Conservation (phyloP, 257 asterid species). For the Eustoma russellianum region DNA sequence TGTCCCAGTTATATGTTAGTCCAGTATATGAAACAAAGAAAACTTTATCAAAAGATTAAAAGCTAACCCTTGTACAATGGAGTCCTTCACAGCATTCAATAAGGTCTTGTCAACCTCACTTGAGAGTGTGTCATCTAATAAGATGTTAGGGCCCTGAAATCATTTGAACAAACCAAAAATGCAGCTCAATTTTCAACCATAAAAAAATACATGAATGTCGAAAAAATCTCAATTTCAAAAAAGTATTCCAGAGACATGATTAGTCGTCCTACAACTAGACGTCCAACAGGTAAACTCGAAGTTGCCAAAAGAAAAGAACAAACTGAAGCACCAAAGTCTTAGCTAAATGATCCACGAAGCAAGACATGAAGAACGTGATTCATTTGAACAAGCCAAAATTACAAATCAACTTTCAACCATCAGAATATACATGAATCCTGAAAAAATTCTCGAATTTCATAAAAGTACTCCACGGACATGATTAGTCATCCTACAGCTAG, state of each 20-base stretch:
- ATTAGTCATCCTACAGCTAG: neutral
- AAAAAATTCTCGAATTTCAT: neutral
- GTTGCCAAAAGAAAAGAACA: no score
- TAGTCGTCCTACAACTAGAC: neutral
- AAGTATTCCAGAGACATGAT: neutral
- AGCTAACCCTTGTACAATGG: conserved; percentile 90
- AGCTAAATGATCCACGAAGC: no score
- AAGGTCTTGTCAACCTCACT: conserved; percentile 92
- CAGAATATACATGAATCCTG: no score
- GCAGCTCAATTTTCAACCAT: neutral
- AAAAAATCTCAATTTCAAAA: no score
- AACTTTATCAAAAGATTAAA: neutral
- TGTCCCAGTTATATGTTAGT: conserved; percentile 26
- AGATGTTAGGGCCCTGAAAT: conserved; percentile 85
- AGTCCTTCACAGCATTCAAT: conserved; percentile 83
- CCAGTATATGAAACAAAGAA: conserved; percentile 6
- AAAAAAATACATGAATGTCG: neutral
- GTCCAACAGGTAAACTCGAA: no score
- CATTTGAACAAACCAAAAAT: conserved; percentile 2
- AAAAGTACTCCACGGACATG: neutral
- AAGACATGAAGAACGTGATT: no score
- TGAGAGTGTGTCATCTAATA: conserved; percentile 87
- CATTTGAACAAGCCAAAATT: conserved; percentile 2
- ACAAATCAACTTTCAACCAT: neutral
- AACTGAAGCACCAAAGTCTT: no score